Base-by-base conservation (phyloP, 2,329 filamentous ascomycete species). In the Ophiostoma australiae region DNA sequence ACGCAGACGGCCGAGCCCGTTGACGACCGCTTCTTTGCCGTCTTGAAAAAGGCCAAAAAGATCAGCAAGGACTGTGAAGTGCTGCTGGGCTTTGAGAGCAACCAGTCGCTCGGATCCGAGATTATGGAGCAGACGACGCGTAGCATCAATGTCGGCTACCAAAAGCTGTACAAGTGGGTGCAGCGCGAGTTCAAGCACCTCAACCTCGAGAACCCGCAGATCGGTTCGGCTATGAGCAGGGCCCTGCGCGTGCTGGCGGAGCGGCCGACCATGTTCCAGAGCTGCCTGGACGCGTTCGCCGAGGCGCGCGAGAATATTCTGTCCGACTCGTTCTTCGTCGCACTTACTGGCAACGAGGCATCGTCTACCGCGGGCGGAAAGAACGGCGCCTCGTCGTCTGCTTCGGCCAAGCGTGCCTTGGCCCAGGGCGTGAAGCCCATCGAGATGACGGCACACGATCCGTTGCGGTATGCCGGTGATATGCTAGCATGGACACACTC, bases 401-500 rank as follows among this genome's bases (percentile, higher is more conserved):
- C 66, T 10, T 27, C 15, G 15, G n/a, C 41, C 33, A 44, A 23
- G 35, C 84, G 85, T 37, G 31, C 23, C 2, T 15, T 37, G 27
- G 52, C 52, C 65, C 87, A 91, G 73, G 85, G 86, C 2, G 83
- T 90, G 48, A 97, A 98, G 77, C 94, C 95, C 0, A 99, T 99
- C 74, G 94, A 99, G 78, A 87, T 98, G 76, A 91, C 90, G 13
- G 94, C 95, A 0, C 94, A 98, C 78, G 95, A 99, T 77, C 90
- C 93, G 0, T 81, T 98, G 35, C 89, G 95, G 27, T 98, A 98
- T 78, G 89, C 96, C 2, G 93, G 95, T 70, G 95, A 99, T 78
- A 99, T 99, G 94, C 85, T 99, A 17, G 95, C 95, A 5, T 99
- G 95, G 95, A 89, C 91, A 6, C 95, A 99, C 78, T 97, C 95